Evolutionary conservation across 139 green algal genomes (phyloP), one percentile per base, ranked within the genome.

Genomic region (Picocystis salinarum): DNA sequence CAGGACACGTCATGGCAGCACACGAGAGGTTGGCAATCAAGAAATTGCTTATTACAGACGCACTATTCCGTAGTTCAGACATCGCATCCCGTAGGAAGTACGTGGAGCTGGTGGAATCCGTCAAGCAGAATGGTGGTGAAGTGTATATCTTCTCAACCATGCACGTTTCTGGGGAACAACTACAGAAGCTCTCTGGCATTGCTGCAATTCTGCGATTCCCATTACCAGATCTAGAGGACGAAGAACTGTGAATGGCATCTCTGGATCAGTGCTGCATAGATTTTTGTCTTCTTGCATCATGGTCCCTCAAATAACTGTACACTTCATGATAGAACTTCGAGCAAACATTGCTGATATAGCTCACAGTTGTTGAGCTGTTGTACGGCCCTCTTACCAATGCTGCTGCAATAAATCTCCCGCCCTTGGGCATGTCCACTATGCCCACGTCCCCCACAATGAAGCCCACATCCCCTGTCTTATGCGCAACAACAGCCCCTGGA

Each of bases 121-220:
- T 95, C 18, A 34, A 58, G 18, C 57, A 58, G 34, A 61, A 55
- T 7, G 84, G 84, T 3, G 86, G 85, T 2, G 55, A 80, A 39
- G 76, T 69, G 20, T 60, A 82, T 26, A 56, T 93, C 22, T 94
- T 97, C 42, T 89, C 73, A 3, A 61, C 70, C 28, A 7, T 44
- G 7, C 36, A 44, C 10, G 45, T 53, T 20, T 65, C 59, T 5
- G 83, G 84, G 0, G 74, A 91, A 67, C 77, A 91, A 70, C 67
- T 95, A 23, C 70, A 78, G 39, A 66, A 85, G 62, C 55, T 95
- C 31, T 75, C 59, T 0, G 84, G 84, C 11, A 61, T 93, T 12
- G 84, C 84, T 0, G 84, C 84, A 3, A 65, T 91, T 4, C 64
- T 95, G 49, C 58, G 79, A 15, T 95, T 92, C 59, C 84, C 84